A percentile compares a stretch with the other conserved stretches of the same genome.
Conservation (phyloP, 106 monocot genomes). For the Triglochin maritima region DNA sequence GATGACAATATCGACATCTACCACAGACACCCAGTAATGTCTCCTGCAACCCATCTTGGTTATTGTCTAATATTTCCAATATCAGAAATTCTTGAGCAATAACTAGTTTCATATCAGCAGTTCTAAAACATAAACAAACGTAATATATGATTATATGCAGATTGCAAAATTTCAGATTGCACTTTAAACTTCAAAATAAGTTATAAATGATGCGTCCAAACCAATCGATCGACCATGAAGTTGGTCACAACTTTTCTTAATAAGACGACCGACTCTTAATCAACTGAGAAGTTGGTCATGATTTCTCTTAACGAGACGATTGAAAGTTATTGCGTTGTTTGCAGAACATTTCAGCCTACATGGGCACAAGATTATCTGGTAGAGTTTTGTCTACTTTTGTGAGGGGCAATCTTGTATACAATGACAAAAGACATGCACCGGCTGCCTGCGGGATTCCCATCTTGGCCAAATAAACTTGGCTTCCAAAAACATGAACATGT, state of each 20-base stretch:
- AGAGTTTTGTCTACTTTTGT: slow-evolving; percentile 72
- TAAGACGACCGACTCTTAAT: too few relatives aligned
- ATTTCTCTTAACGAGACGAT: too few relatives aligned
- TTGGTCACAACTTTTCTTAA: too few relatives aligned
- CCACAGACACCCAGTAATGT: slow-evolving; percentile 62
- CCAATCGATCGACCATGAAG: too few relatives aligned
- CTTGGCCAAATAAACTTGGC: slow-evolving; percentile 31
- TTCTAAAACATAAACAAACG: background rate
- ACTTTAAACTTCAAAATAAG: too few relatives aligned
- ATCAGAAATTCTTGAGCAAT: background rate
- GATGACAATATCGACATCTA: slow-evolving; percentile 39
- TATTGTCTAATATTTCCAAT: background rate
- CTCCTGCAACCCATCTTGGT: background rate
- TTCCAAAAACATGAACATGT: too few relatives aligned
- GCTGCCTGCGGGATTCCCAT: slow-evolving; percentile 66
- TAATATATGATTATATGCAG: background rate
- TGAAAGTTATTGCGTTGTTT: background rate
- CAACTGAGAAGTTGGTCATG: too few relatives aligned
- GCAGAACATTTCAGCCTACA: slow-evolving; percentile 73
- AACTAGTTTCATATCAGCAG: background rate
- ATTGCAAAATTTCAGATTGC: background rate
- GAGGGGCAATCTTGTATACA: slow-evolving; percentile 81
- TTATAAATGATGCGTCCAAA: too few relatives aligned
- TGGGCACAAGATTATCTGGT: slow-evolving; percentile 56
- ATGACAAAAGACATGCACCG: slow-evolving; percentile 52